These are phyloP conservation scores for Backusella tarrabulga DNA, from an alignment of 192 early-diverging fungal species.

Conservation along the genomic window DNA sequence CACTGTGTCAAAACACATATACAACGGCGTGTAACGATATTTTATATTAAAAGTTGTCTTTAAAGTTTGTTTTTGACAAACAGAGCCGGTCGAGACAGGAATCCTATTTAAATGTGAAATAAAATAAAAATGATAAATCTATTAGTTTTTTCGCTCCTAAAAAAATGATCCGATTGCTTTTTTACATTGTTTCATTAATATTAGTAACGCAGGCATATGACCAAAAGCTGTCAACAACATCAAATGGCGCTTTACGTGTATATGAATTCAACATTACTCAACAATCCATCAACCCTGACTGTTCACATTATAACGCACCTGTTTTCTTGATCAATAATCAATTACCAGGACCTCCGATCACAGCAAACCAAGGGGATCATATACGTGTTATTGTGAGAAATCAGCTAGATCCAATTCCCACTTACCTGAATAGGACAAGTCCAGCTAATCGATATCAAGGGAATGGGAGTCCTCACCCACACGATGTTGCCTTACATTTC, in stretches of 20 bases:
- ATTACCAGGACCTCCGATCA: constrained; percentile 46
- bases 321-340: constrained; percentile 27
- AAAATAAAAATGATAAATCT: not conserved
- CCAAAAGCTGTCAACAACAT: not conserved
- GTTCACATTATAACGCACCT: constrained; percentile 12
- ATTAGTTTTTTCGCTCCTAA: not conserved
- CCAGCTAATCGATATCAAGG: not conserved
- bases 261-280: constrained; percentile 33
- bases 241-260: not conserved
- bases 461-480: constrained; percentile 1
- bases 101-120: not conserved
- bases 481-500: constrained; percentile 41
- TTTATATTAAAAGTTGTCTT: not conserved
- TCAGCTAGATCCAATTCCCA: not conserved
- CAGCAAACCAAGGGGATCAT: constrained; percentile 49
- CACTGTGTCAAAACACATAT: not conserved
- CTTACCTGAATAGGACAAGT: constrained; percentile 29
- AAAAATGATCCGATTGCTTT: constrained; percentile 11
- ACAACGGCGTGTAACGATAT: not conserved
- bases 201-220: not conserved
- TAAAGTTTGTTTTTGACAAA: not conserved
- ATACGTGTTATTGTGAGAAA: constrained; percentile 48
- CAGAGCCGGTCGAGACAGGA: not conserved
- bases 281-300: constrained; percentile 18
- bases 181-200: not conserved